These are phyloP conservation scores for Teratosphaeria pseudoeucalypti DNA, from an alignment of 2,329 filamentous ascomycete species.

Conservation along the genomic window DNA sequence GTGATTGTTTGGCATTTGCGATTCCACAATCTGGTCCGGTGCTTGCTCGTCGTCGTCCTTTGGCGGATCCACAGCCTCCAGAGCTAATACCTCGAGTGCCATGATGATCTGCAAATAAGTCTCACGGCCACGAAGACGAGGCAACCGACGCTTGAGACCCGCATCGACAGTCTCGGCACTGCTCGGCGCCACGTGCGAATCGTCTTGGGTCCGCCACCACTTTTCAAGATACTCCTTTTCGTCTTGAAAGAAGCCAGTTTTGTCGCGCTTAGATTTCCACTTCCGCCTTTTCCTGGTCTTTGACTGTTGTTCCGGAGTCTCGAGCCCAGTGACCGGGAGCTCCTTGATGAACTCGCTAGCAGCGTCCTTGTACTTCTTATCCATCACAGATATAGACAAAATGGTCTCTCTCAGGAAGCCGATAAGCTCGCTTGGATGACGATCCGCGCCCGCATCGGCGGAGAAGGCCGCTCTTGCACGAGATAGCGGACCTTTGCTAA, in stretches of 20 bases:
- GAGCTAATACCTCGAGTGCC: constrained; percentile 63
- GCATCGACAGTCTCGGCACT: constrained; percentile 34
- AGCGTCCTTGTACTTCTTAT: constrained; percentile 70
- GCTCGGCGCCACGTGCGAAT: constrained; percentile 23
- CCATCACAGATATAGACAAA: constrained; percentile 45
- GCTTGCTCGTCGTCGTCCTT: constrained; percentile 5
- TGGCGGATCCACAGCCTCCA: constrained; percentile 41
- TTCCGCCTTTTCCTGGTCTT: constrained; percentile 40
- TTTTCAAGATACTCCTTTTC: constrained; percentile 55
- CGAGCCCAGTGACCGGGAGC: constrained; percentile 19
- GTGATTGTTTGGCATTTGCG: neutral
- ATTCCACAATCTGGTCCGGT: neutral
- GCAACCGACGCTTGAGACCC: constrained; percentile 52
- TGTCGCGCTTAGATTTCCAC: constrained; percentile 53
- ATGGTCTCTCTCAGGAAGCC: constrained; percentile 49
- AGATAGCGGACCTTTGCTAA: constrained; percentile 71
- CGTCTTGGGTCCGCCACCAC: constrained; percentile 59
- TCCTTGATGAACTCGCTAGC: constrained; percentile 56
- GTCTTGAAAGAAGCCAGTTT: constrained; percentile 55
- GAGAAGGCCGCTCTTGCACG: constrained; percentile 63
- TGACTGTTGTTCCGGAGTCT: constrained; percentile 7
- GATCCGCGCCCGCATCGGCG: constrained; percentile 39
- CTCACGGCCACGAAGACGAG: constrained; percentile 60
- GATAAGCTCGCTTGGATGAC: constrained; percentile 49
- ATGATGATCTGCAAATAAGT: constrained; percentile 73